phyloP scores from a whole-genome alignment of 805 yeast genomes.

The Pachysolen tannophilus region DNA sequence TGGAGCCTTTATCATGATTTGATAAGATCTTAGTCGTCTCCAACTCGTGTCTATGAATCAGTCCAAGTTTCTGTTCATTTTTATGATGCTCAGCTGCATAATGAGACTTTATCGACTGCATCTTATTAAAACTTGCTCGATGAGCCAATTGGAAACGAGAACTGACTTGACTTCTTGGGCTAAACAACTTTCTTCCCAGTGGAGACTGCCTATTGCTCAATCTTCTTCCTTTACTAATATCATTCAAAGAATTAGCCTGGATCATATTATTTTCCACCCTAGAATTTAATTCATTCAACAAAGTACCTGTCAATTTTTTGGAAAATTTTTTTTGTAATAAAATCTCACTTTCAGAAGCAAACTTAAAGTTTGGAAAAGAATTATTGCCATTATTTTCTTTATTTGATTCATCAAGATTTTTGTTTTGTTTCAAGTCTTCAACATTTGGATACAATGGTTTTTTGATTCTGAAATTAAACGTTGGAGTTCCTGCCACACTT shows the following conservation, averaged over 20 bases:
- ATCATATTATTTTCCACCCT: constrained; percentile 31
- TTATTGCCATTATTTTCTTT: constrained; percentile 22
- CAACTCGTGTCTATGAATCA: background rate
- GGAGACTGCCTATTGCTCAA: background rate
- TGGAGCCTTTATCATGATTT: background rate
- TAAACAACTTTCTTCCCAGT: constrained; percentile 10
- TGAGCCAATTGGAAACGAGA: constrained; percentile 36
- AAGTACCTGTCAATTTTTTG: constrained; percentile 35
- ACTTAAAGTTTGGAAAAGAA: constrained; percentile 21
- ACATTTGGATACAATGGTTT: constrained; percentile 5
- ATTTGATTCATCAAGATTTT: constrained; percentile 16
- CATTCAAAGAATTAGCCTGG: background rate
- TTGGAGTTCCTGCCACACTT: constrained; percentile 6
- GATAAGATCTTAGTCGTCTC: background rate
- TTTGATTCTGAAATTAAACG: constrained; percentile 6
- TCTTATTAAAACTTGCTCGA: constrained; percentile 36
- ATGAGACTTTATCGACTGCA: constrained; percentile 43
- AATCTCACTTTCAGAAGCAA: constrained; percentile 28
- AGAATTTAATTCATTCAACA: constrained; percentile 33
- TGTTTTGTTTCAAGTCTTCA: constrained; percentile 7
- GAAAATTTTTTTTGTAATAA: constrained; percentile 41
- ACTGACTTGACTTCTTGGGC: constrained; percentile 16
- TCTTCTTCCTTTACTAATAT: background rate
- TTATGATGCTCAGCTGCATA: constrained; percentile 28
- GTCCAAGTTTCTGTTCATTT: background rate